phyloP scores from a whole-genome alignment of 768 basidiomycete genomes.

The Heimioporus sp. region DNA sequence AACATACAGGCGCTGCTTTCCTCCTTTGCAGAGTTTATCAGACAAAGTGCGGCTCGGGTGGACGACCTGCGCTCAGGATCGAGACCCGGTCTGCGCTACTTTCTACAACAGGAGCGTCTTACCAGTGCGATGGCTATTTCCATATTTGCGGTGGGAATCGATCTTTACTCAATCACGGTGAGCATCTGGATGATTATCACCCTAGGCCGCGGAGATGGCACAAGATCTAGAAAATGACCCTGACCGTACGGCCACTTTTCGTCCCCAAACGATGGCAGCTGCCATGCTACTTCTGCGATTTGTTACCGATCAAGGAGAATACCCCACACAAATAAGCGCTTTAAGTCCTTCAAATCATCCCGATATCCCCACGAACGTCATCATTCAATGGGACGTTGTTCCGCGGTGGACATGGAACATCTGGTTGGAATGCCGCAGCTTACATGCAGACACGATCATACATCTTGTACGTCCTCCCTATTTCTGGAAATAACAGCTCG shows the following conservation, averaged over 20 bases:
- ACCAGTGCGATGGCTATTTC: slow-evolving; percentile 35
- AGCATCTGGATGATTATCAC: not conserved
- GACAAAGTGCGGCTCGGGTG: slow-evolving; percentile 15
- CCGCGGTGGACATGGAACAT: slow-evolving; percentile 65
- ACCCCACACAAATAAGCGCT: slow-evolving; percentile 3
- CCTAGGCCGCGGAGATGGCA: slow-evolving; percentile 23
- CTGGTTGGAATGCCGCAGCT: slow-evolving; percentile 55
- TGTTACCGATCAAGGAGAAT: slow-evolving; percentile 33
- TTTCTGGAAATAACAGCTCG: not conserved
- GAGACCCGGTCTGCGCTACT: slow-evolving; percentile 1
- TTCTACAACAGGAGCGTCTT: slow-evolving; percentile 28
- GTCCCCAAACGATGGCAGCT: slow-evolving; percentile 45
- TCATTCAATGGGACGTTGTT: slow-evolving; percentile 58
- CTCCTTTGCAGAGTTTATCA: slow-evolving; percentile 19
- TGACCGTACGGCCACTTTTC: slow-evolving; percentile 26
- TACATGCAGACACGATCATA: slow-evolving; percentile 48
- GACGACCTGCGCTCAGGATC: slow-evolving; percentile 4
- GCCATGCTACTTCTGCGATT: slow-evolving; percentile 45
- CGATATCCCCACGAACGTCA: slow-evolving; percentile 45
- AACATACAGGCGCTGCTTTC: slow-evolving; percentile 13
- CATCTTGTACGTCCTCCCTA: slow-evolving; percentile 40
- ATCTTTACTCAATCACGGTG: not conserved
- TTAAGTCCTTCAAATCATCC: slow-evolving; percentile 21
- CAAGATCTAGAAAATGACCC: not conserved
- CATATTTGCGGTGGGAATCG: slow-evolving; percentile 34